These are phyloP conservation scores for Yarrowia galli DNA, from an alignment of 1,139 yeast species.

Conservation along the genomic window DNA sequence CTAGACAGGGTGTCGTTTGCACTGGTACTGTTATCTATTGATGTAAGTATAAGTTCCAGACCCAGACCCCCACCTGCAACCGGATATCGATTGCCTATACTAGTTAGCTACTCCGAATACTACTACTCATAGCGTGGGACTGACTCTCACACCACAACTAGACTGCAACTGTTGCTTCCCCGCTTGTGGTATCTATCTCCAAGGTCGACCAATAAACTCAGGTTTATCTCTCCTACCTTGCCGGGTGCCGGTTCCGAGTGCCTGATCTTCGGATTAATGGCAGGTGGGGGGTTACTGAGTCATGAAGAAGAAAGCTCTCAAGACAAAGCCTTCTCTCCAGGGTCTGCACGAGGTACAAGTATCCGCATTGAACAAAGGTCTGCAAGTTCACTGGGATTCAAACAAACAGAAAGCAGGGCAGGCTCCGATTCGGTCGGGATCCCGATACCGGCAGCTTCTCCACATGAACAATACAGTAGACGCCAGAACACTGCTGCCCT, in stretches of 20 bases:
- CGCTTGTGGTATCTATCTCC: not conserved
- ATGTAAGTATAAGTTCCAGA: not conserved
- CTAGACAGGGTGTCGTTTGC: not conserved
- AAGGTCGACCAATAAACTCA: conserved; percentile 3
- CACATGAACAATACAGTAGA: not conserved
- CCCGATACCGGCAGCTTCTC: not conserved
- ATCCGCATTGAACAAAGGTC: not conserved
- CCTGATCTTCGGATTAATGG: conserved; percentile 8
- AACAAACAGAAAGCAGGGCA: not conserved
- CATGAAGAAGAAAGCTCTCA: not conserved
- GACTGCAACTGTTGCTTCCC: not conserved
- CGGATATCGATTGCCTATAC: not conserved
- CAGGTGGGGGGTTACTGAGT: conserved; percentile 21
- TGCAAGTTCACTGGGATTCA: not conserved
- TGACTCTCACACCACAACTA: not conserved
- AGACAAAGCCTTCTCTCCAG: not conserved
- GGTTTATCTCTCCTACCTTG: not conserved
- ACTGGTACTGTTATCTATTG: not conserved
- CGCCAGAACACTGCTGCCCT: not conserved
- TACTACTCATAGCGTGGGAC: too few species aligned
- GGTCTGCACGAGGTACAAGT: not conserved
- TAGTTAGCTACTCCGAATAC: too few species aligned
- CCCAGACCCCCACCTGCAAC: not conserved
- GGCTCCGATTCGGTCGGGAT: not conserved
- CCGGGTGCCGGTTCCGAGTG: not conserved